phyloP scores from a whole-genome alignment of 208 protist species.

The Blechomonas ayalai region DNA sequence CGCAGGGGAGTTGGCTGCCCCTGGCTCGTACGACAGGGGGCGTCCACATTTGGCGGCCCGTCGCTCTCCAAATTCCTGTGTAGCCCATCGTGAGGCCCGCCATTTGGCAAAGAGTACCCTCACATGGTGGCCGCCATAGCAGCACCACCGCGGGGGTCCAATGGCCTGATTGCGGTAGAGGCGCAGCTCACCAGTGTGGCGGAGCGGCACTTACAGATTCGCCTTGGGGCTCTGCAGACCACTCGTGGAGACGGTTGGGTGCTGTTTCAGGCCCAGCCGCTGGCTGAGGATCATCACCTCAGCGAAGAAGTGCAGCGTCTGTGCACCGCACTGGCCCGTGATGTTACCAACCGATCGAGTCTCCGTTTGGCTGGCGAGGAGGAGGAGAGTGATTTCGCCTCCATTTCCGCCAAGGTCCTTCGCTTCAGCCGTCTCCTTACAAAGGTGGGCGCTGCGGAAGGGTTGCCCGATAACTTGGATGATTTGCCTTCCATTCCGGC shows the following conservation, averaged over 20 bases:
- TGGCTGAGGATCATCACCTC: constrained; percentile 22
- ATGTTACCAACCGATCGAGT: constrained; percentile 49
- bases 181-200: constrained; percentile 72
- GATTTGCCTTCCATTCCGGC: constrained; percentile 25
- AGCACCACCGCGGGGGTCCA: too few relatives aligned
- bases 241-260: constrained; percentile 76
- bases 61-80: too few relatives aligned
- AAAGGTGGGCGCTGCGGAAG: constrained; percentile 8
- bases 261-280: constrained; percentile 52
- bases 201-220: constrained; percentile 78
- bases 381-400: constrained; percentile 62
- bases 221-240: constrained; percentile 48
- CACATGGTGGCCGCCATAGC: too few relatives aligned
- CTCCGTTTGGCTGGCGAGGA: constrained; percentile 62
- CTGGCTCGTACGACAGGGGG: too few relatives aligned
- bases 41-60: too few relatives aligned
- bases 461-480: constrained; percentile 17
- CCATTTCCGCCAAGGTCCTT: constrained; percentile 44
- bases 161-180: constrained; percentile 62
- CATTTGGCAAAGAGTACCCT: too few relatives aligned
- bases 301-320: constrained; percentile 68
- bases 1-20: too few relatives aligned
- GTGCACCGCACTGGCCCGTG: constrained; percentile 61
- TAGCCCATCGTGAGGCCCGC: too few relatives aligned
- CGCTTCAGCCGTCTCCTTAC: constrained; percentile 1